A percentile compares a stretch with the other conserved stretches of the same genome.
Conservation (phyloP, 257 asterid genomes). For the Oldenlandia corymbosa region DNA sequence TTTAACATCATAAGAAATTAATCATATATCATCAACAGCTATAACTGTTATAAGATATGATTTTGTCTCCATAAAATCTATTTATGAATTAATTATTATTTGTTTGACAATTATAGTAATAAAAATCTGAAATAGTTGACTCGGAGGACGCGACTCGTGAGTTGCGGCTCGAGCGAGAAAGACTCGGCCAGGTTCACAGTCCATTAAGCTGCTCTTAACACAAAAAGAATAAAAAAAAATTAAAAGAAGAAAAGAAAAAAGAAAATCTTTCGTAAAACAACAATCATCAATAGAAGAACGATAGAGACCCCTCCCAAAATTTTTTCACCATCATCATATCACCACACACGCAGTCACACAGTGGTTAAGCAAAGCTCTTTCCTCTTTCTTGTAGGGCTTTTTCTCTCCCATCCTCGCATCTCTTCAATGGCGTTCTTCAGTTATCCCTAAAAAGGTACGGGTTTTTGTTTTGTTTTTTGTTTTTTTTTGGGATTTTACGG, state of each 20-base stretch:
- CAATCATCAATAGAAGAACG: constrained; percentile 8
- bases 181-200: constrained; percentile 8
- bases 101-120: not conserved
- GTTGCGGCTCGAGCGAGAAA: not conserved
- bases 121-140: not conserved
- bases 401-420: not conserved
- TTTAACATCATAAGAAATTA: too few species aligned
- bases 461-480: too few species aligned
- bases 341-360: not conserved
- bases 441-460: constrained; percentile 7
- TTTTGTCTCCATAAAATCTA: too few species aligned
- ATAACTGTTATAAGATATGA: too few species aligned
- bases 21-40: too few species aligned
- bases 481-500: not conserved
- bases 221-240: not conserved
- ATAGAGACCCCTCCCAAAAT: constrained; percentile 6
- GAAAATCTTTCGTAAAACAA: not conserved
- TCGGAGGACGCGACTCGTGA: not conserved
- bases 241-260: not conserved
- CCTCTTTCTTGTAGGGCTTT: not conserved
- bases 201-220: too few species aligned
- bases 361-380: not conserved
- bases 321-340: constrained; percentile 6
- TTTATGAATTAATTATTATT: too few species aligned
- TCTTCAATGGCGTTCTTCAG: constrained; percentile 8